These are phyloP conservation scores for Casaregolazyma suthepensis DNA, from an alignment of 1,139 yeast species.

Conservation along the genomic window DNA sequence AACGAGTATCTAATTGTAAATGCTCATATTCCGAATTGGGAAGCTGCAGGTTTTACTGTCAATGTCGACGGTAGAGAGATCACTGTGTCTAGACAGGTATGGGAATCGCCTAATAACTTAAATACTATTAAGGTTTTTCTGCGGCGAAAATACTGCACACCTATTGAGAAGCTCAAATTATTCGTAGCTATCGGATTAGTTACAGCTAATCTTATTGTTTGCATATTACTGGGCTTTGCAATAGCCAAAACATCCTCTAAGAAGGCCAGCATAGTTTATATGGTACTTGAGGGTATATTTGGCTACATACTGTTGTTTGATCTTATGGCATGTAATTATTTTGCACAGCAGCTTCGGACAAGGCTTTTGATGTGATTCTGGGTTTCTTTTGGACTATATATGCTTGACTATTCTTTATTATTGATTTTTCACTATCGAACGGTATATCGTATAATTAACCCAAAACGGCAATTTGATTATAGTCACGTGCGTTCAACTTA, in stretches of 20 bases:
- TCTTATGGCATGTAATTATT: background rate
- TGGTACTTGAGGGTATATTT: background rate
- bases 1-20: background rate
- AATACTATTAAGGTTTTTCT: background rate
- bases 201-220: background rate
- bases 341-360: background rate
- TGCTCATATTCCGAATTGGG: background rate
- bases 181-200: background rate
- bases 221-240: background rate
- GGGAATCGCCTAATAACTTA: background rate
- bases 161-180: background rate
- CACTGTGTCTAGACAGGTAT: background rate
- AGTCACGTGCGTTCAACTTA: background rate
- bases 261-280: background rate
- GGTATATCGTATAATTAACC: background rate
- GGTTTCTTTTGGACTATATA: background rate
- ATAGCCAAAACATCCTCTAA: background rate
- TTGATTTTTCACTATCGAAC: background rate
- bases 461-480: background rate
- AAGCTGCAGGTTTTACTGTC: background rate
- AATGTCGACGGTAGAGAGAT: background rate
- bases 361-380: background rate
- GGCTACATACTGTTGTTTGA: background rate
- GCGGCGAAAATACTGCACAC: background rate
- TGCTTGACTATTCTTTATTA: too few species aligned